phyloP scores from a whole-genome alignment of 1,284 basidiomycete species.

The Inonotus hispidus region DNA sequence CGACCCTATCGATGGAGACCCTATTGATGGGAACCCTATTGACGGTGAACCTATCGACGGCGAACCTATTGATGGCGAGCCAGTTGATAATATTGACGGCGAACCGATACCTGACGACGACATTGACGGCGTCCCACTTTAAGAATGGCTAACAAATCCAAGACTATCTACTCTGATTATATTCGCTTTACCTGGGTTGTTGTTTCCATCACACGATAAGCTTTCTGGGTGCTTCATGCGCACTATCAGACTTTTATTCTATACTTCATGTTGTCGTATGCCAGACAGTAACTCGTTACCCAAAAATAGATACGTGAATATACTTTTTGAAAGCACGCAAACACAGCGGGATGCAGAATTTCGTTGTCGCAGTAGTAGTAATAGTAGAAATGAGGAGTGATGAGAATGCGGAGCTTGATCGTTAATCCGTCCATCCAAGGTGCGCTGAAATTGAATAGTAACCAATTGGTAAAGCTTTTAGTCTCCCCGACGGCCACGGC shows the following conservation, averaged over 20 bases:
- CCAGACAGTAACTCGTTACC: not conserved
- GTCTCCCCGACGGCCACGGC: slow-evolving; percentile 40
- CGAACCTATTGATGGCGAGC: slow-evolving; percentile 23
- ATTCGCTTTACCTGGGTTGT: too few relatives aligned
- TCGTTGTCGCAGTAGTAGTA: not conserved
- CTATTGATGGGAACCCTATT: slow-evolving; percentile 21
- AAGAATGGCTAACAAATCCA: slow-evolving; percentile 31
- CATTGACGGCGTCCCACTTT: slow-evolving; percentile 33
- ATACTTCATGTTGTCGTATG: not conserved
- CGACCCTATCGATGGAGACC: slow-evolving; percentile 26
- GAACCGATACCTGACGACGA: slow-evolving; percentile 42
- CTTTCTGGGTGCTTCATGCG: not conserved
- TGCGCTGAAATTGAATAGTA: not conserved
- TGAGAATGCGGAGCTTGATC: not conserved
- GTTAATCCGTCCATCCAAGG: slow-evolving; percentile 4
- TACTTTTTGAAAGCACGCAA: not conserved
- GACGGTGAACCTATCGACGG: slow-evolving; percentile 39
- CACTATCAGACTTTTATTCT: not conserved
- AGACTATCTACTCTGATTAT: not conserved
- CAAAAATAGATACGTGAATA: not conserved
- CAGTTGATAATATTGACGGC: slow-evolving; percentile 40
- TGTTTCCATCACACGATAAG: not conserved
- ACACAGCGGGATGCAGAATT: not conserved
- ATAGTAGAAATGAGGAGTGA: not conserved
- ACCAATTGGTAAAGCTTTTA: slow-evolving; percentile 2